Evolutionary conservation across 768 basidiomycete species (phyloP).

Genomic region (Psilocybe subaeruginosa): DNA sequence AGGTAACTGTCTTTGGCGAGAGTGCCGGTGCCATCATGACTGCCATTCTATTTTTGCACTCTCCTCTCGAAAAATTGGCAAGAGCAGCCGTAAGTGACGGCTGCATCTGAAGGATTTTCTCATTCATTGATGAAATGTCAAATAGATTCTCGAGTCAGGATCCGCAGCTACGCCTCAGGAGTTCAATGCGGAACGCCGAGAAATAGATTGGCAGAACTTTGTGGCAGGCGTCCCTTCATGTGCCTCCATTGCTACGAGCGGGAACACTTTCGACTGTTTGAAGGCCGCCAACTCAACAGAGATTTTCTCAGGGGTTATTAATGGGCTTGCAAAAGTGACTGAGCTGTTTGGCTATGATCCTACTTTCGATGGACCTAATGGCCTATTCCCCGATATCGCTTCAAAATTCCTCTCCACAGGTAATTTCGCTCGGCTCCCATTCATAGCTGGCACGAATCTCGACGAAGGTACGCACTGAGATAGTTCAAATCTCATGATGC

Average conservation of each 20-base stretch:
- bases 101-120: not conserved
- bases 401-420: constrained; percentile 32
- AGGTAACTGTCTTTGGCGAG: constrained; percentile 60
- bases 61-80: constrained; percentile 32
- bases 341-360: constrained; percentile 35
- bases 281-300: constrained; percentile 25
- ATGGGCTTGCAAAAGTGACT: constrained; percentile 15
- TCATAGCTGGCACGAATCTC: constrained; percentile 45
- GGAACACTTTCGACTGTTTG: constrained; percentile 39
- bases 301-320: constrained; percentile 22
- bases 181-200: constrained; percentile 31
- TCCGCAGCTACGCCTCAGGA: constrained; percentile 38
- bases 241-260: constrained; percentile 22
- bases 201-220: constrained; percentile 41
- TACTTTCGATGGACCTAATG: constrained; percentile 43
- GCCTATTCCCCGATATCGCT: constrained; percentile 41
- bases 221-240: constrained; percentile 39
- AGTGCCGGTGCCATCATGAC: constrained; percentile 55
- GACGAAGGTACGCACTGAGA: constrained; percentile 42
- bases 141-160: constrained; percentile 43
- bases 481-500: no score
- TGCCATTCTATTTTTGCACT: constrained; percentile 41
- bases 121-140: constrained; percentile 4
- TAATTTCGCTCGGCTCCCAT: constrained; percentile 38
- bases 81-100: constrained; percentile 30